Evolutionary conservation across 495 filamentous ascomycete species (phyloP).

Genomic region (Tricharina praecox): DNA sequence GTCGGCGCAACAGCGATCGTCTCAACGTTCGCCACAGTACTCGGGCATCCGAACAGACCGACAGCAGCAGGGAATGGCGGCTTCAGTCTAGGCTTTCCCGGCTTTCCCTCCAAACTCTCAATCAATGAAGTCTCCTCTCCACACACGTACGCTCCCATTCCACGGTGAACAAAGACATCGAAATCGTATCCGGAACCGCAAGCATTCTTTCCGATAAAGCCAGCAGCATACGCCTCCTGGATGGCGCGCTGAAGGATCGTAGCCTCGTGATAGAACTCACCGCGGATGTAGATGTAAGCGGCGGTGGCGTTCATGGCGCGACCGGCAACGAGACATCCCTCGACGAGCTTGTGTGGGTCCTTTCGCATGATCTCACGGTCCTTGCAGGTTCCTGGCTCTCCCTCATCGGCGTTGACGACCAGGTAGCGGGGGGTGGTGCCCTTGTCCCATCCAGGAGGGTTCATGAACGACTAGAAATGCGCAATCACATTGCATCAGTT

Average conservation of each 20-base stretch:
- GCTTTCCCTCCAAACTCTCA: constrained; percentile 94
- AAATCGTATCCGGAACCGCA: constrained; percentile 95
- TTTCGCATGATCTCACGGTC: constrained; percentile 99
- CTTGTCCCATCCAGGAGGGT: constrained; percentile 98
- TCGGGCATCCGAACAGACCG: constrained; percentile 92
- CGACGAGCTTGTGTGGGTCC: constrained; percentile 94
- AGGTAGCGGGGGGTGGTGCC: constrained; percentile 90
- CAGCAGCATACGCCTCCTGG: constrained; percentile 88
- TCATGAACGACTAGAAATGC: constrained; percentile 79
- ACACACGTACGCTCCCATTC: constrained; percentile 93
- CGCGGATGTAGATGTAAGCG: constrained; percentile 98
- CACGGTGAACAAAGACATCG: constrained; percentile 89
- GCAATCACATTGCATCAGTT: background rate
- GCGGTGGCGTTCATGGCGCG: constrained; percentile 96
- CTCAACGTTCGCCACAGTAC: constrained; percentile 95
- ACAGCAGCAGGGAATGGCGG: constrained; percentile 95
- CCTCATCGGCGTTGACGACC: constrained; percentile 96
- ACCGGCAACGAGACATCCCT: constrained; percentile 91
- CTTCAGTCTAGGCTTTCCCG: constrained; percentile 94
- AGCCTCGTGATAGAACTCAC: constrained; percentile 95
- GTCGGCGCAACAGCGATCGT: constrained; percentile 90
- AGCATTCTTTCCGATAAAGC: constrained; percentile 92
- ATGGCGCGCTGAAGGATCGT: constrained; percentile 86
- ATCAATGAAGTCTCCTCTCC: constrained; percentile 96
- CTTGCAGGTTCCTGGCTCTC: constrained; percentile 97